phyloP scores from a whole-genome alignment of 2,329 filamentous ascomycete species.

The Hymenotorrendiella dingleyae region DNA sequence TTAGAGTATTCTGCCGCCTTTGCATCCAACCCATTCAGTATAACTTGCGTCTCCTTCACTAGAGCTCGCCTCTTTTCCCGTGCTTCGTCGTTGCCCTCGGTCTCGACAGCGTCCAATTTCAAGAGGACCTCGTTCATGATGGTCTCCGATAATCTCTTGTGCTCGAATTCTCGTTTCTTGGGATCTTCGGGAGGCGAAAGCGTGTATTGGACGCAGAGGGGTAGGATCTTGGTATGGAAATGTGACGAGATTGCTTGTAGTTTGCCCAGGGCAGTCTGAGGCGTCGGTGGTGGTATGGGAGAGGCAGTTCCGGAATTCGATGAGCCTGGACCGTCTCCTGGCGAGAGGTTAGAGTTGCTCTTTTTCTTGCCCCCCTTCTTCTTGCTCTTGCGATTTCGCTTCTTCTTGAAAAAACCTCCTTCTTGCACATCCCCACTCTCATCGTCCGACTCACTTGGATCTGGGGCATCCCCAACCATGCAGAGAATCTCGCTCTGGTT shows the following conservation, averaged over 20 bases:
- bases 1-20: conserved; percentile 12
- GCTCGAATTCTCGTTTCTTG: conserved; percentile 66
- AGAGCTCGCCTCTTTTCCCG: conserved; percentile 63
- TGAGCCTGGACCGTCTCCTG: conserved; percentile 33
- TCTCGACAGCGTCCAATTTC: conserved; percentile 72
- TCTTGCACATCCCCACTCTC: conserved; percentile 31
- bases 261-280: conserved; percentile 49
- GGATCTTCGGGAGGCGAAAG: conserved; percentile 56
- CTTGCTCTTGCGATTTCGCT: conserved; percentile 32
- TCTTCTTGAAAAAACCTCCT: conserved; percentile 25
- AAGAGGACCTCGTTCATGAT: conserved; percentile 70
- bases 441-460: conserved; percentile 40
- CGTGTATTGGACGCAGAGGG: conserved; percentile 57
- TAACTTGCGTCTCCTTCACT: conserved; percentile 63
- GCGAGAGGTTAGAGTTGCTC: conserved; percentile 25
- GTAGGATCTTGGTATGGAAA: conserved; percentile 59
- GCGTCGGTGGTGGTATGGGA: conserved; percentile 29
- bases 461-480: conserved; percentile 46
- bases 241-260: conserved; percentile 60
- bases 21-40: conserved; percentile 58
- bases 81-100: conserved; percentile 61
- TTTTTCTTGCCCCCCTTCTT: conserved; percentile 36
- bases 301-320: conserved; percentile 26
- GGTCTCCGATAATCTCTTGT: conserved; percentile 69
- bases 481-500: conserved; percentile 57